Evolutionary conservation across 352 stramenopile species (phyloP), one percentile per base, ranked within the genome.

Genomic region (Globisporangium acanthophoron): DNA sequence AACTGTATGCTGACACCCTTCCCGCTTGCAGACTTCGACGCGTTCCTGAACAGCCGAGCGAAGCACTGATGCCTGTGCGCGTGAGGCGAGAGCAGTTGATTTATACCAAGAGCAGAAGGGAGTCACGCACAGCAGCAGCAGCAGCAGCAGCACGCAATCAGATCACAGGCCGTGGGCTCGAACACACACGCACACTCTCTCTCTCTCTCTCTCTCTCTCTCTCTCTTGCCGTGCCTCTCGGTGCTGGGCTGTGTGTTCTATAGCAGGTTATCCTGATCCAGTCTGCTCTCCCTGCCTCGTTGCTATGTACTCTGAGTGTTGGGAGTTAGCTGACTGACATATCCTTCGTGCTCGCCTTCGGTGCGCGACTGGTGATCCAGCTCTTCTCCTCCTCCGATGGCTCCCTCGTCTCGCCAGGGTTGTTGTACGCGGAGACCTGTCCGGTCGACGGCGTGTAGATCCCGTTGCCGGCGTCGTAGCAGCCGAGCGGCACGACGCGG

Each of bases 401-500:
- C 33, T 85, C 65, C 12, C 82, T 69, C 4, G 76, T 73, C n/a
- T 85, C 74, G 0, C 60, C 66, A n/a, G 74, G 69, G 52, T 90
- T 74, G 29, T 80, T 71, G 49, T 87, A 88, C 29, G 67, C 65
- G 12, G 62, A 66, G 1, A 88, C 72, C 20, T 75, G 74, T 5
- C 59, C 74, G 1, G 73, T 87, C 11, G 77, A 90, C 27, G 74
- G 80, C 21, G 69, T 78, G 70, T 74, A 90, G 58, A 92, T 87
- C 33, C 83, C 80, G 47, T 90, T 90, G 33, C 83, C 83, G 1
- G 83, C 80, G 31, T 92, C 82, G 57, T 81, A 92, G 1, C 80
- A 85, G 1, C 83, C 83, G 8, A 89, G 67, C 27, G 82, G 82
- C 4, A 92, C 67, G 12, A 86, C 71, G 29, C 80, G 74, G 33